Percentiles rank a stretch among this genome's conserved stretches.
Conservation (phyloP, 2,329 filamentous ascomycete species). For the Fusarium sp. region DNA sequence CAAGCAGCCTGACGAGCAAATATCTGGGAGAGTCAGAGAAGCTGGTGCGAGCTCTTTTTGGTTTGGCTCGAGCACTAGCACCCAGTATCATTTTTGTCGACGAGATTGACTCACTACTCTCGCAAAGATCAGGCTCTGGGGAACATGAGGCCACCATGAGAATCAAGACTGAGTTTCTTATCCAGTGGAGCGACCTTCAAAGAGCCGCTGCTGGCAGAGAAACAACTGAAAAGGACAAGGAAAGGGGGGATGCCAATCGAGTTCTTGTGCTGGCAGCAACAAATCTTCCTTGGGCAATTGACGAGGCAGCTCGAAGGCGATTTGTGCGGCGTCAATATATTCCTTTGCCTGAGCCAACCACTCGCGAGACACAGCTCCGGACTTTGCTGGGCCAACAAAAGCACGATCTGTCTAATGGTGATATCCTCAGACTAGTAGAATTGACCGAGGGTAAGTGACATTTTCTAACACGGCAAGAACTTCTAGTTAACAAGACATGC, state of each 20-base stretch:
- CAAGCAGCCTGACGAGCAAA: conserved; percentile 93
- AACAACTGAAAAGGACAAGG: conserved; percentile 71
- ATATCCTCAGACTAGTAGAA: conserved; percentile 78
- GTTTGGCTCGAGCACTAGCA: conserved; percentile 86
- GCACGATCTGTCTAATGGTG: conserved; percentile 76
- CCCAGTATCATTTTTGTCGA: conserved; percentile 99
- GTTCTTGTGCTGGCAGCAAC: conserved; percentile 95
- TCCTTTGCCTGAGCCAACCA: conserved; percentile 86
- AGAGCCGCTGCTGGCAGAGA: conserved; percentile 90
- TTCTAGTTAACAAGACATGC: conserved; percentile 7
- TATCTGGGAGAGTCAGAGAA: conserved; percentile 98
- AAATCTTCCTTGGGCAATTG: conserved; percentile 97
- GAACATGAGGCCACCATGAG: conserved; percentile 93
- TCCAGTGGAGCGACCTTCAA: conserved; percentile 96
- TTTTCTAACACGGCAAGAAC: background rate
- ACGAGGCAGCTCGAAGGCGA: conserved; percentile 89
- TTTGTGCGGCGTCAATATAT: conserved; percentile 98
- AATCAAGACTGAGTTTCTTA: conserved; percentile 97
- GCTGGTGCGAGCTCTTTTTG: conserved; percentile 90
- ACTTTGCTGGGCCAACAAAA: conserved; percentile 89
- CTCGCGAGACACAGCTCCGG: conserved; percentile 80
- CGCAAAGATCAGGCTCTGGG: conserved; percentile 81
- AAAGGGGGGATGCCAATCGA: conserved; percentile 82
- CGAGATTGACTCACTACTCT: conserved; percentile 94
- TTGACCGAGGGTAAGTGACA: conserved; percentile 81